These are phyloP conservation scores for Bombardia bombarda DNA, from an alignment of 495 filamentous ascomycete species.

Conservation along the genomic window DNA sequence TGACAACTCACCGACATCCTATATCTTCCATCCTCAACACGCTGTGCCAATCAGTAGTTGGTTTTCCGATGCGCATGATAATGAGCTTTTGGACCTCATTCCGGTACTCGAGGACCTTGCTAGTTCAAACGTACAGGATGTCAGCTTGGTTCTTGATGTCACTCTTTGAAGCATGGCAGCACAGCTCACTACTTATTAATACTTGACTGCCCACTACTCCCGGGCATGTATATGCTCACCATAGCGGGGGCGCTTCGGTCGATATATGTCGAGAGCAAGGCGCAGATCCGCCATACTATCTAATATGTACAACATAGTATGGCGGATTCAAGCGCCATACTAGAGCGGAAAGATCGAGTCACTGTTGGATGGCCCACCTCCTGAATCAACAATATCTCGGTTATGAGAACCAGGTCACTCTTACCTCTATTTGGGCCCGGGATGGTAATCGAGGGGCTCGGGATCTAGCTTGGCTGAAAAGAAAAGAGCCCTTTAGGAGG, in stretches of 20 bases:
- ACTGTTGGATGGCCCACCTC: neutral
- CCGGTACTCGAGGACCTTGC: slow-evolving; percentile 98
- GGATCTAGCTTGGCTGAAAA: neutral
- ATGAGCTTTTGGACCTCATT: slow-evolving; percentile 96
- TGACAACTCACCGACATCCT: slow-evolving; percentile 97
- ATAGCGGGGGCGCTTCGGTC: slow-evolving; percentile 39
- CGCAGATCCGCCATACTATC: neutral
- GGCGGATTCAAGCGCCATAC: neutral
- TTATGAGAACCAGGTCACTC: neutral
- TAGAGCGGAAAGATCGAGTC: neutral
- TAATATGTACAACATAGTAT: neutral
- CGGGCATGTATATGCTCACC: slow-evolving; percentile 23
- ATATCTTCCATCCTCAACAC: slow-evolving; percentile 99
- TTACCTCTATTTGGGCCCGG: neutral
- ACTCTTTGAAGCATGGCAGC: slow-evolving; percentile 55
- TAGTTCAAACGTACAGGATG: slow-evolving; percentile 77
- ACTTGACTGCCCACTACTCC: slow-evolving; percentile 2
- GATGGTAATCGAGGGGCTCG: neutral
- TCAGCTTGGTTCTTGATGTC: slow-evolving; percentile 96
- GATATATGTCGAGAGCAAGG: neutral
- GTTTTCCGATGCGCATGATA: slow-evolving; percentile 99
- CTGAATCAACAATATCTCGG: too few relatives aligned
- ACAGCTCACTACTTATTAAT: slow-evolving; percentile 26
- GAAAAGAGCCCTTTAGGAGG: neutral
- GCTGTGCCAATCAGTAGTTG: slow-evolving; percentile 99